Conservation (phyloP, 108 stramenopile species). For the Cylindrotheca fusiformis region DNA sequence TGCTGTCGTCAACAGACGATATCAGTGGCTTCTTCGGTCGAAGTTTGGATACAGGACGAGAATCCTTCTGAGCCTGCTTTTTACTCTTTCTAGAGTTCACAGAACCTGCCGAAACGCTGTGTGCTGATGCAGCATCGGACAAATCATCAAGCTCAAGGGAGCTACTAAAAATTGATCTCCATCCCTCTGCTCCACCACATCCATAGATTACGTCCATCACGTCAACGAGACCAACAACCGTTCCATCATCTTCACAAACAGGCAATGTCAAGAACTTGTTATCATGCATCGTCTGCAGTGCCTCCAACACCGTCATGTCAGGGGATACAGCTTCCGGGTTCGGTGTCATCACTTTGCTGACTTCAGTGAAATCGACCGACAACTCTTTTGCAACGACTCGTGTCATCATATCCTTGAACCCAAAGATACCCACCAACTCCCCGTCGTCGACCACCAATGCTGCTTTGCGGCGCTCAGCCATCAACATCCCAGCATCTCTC, state of each 20-base stretch:
- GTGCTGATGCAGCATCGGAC: conserved; percentile 52
- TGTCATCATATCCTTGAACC: conserved; percentile 93
- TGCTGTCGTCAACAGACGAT: conserved; percentile 29
- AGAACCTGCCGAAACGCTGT: conserved; percentile 33
- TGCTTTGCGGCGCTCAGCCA: conserved; percentile 85
- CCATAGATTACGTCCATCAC: conserved; percentile 94
- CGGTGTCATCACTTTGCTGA: conserved; percentile 88
- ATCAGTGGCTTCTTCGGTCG: conserved; percentile 72
- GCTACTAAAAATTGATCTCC: conserved; percentile 74
- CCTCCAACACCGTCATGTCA: conserved; percentile 86
- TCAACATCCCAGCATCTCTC: conserved; percentile 66
- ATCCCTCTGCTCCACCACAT: conserved; percentile 75
- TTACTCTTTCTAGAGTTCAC: not conserved
- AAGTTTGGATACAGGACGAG: conserved; percentile 62
- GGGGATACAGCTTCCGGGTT: conserved; percentile 88
- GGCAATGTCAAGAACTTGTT: conserved; percentile 91
- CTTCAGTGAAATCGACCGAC: conserved; percentile 64
- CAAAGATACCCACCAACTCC: conserved; percentile 85
- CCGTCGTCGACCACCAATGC: conserved; percentile 82
- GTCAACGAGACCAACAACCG: conserved; percentile 90
- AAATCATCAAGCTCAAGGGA: conserved; percentile 68
- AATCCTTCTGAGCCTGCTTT: conserved; percentile 15
- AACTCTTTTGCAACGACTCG: conserved; percentile 88
- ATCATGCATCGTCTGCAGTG: conserved; percentile 92
- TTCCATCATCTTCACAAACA: conserved; percentile 77